These are phyloP conservation scores for Yamadazyma sp. DNA, from an alignment of 1,139 yeast genomes.

Conservation along the genomic window DNA sequence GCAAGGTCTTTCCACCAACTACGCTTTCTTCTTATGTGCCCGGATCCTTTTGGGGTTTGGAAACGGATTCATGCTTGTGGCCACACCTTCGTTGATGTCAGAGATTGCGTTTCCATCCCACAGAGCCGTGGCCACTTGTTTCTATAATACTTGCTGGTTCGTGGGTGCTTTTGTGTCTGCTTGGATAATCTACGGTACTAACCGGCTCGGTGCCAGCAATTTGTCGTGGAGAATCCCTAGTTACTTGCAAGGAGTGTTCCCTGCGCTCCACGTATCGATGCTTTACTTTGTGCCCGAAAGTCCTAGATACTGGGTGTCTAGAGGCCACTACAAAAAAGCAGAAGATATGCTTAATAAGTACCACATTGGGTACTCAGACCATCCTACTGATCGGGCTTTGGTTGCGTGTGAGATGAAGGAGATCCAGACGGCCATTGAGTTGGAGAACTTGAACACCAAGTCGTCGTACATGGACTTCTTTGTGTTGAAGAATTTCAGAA, in stretches of 20 bases:
- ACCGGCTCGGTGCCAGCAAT: conserved; percentile 22
- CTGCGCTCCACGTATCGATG: conserved; percentile 22
- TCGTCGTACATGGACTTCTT: conserved; percentile 37
- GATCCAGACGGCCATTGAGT: conserved; percentile 40
- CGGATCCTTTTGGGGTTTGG: conserved; percentile 12
- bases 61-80: conserved; percentile 42
- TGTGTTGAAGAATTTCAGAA: conserved; percentile 38
- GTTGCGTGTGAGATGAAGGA: conserved; percentile 48
- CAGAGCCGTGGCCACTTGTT: conserved; percentile 45
- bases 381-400: conserved; percentile 30
- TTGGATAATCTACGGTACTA: conserved; percentile 30
- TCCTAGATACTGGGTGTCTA: conserved; percentile 43
- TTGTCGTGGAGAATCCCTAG: conserved; percentile 49
- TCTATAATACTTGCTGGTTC: conserved; percentile 51
- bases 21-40: conserved; percentile 9
- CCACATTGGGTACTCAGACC: conserved; percentile 39
- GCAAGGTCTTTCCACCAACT: conserved; percentile 32
- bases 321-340: conserved; percentile 39
- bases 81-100: conserved; percentile 42
- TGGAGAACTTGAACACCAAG: conserved; percentile 27
- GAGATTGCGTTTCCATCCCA: conserved; percentile 50
- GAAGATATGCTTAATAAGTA: conserved; percentile 39
- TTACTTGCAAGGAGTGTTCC: conserved; percentile 43
- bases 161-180: conserved; percentile 58
- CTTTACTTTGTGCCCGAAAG: conserved; percentile 47